These are phyloP conservation scores for Tuber umbilicatum DNA, from an alignment of 495 filamentous ascomycete genomes.

Conservation along the genomic window DNA sequence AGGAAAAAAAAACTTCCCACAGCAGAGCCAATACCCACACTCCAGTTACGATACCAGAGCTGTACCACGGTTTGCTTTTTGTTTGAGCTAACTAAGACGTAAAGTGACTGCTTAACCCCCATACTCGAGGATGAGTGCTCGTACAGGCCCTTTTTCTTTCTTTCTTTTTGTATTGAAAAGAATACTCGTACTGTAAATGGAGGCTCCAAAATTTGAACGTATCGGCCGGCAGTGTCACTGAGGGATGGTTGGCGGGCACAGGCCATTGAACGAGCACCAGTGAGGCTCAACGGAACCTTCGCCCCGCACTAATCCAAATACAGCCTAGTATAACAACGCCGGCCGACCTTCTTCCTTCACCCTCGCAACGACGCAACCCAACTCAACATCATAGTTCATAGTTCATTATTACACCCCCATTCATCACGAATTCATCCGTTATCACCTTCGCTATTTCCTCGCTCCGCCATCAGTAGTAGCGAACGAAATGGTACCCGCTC, in stretches of 20 bases:
- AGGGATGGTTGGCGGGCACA: background rate
- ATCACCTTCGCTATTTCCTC: background rate
- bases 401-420: background rate
- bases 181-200: too few species aligned
- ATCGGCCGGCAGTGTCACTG: background rate
- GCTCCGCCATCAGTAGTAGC: background rate
- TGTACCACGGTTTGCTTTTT: background rate
- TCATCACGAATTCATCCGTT: background rate
- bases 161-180: too few species aligned
- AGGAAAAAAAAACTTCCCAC: background rate
- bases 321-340: background rate
- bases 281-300: background rate
- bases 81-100: background rate
- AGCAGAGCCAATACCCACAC: background rate
- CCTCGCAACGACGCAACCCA: background rate
- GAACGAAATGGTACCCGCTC: background rate
- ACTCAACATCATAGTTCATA: too few species aligned
- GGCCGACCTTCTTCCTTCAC: background rate
- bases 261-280: background rate
- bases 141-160: background rate
- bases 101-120: conserved; percentile 1
- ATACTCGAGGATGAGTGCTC: background rate
- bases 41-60: background rate
- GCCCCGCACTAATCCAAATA: background rate
- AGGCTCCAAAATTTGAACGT: background rate